phyloP scores from a whole-genome alignment of 192 early-diverging fungal genomes.

The Phlyctochytrium arcticum region DNA sequence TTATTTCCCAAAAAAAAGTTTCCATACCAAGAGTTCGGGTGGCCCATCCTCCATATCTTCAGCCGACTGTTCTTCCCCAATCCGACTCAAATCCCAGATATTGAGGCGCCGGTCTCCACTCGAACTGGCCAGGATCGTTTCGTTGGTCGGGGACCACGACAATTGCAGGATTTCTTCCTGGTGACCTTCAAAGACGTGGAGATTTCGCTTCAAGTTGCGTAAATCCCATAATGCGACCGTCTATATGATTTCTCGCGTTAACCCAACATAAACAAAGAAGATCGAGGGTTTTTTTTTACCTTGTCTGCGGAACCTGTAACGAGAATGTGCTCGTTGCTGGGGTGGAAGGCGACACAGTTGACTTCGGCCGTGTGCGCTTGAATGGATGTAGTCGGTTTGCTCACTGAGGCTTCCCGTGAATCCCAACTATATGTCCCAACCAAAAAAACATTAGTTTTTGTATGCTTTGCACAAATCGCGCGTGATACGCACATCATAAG shows the following conservation, averaged over 20 bases:
- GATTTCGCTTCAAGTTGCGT: constrained; percentile 78
- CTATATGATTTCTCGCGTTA: constrained; percentile 26
- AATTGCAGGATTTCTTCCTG: constrained; percentile 91
- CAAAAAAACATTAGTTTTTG: background rate
- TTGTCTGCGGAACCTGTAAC: constrained; percentile 93
- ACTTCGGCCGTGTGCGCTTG: constrained; percentile 87
- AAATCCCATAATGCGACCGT: constrained; percentile 95
- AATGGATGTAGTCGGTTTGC: constrained; percentile 63
- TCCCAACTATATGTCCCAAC: constrained; percentile 92
- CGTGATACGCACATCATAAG: constrained; percentile 68
- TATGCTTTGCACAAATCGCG: no score
- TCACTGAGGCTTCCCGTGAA: constrained; percentile 63
- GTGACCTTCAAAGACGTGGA: constrained; percentile 87
- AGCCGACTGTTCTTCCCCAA: constrained; percentile 89
- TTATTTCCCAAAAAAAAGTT: background rate
- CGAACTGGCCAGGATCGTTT: constrained; percentile 88
- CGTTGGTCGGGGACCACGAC: constrained; percentile 89
- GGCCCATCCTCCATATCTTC: constrained; percentile 98
- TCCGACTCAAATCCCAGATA: constrained; percentile 92
- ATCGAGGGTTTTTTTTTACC: constrained; percentile 29
- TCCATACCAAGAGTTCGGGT: constrained; percentile 81
- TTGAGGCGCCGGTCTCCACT: constrained; percentile 84
- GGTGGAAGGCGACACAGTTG: constrained; percentile 94
- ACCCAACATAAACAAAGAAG: constrained; percentile 5
- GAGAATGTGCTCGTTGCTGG: constrained; percentile 81